phyloP scores from a whole-genome alignment of 1,284 basidiomycete genomes.

The Microbotryum scabiosae region DNA sequence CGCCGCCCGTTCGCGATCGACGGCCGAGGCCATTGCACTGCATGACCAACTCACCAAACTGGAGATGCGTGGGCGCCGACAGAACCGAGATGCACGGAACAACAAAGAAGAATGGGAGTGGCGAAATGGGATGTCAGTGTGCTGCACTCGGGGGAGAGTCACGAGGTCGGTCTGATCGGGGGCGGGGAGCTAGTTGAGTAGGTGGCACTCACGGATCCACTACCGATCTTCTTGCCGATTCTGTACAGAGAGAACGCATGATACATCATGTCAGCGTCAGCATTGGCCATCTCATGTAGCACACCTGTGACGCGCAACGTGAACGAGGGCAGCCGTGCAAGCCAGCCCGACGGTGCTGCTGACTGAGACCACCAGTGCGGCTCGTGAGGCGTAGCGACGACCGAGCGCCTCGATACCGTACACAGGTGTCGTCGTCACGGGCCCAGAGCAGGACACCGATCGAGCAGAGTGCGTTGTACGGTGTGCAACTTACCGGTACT shows the following conservation, averaged over 20 bases:
- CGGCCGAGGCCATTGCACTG: no score
- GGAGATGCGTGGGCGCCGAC: no score
- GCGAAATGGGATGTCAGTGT: no score
- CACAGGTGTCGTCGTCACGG: not conserved
- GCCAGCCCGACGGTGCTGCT: slow-evolving; percentile 27
- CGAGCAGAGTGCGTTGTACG: not conserved
- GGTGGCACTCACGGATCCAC: slow-evolving; percentile 86
- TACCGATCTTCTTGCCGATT: slow-evolving; percentile 99
- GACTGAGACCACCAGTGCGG: not conserved
- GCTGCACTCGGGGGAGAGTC: not conserved
- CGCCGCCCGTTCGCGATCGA: no score
- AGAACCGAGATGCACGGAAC: not conserved
- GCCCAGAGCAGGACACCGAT: not conserved
- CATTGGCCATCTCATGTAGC: no score
- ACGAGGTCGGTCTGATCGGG: not conserved
- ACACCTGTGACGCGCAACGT: no score
- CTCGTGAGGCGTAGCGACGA: not conserved
- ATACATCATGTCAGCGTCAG: no score
- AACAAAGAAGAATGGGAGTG: not conserved
- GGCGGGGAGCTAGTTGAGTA: not conserved
- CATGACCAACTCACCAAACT: no score
- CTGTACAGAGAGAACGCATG: slow-evolving; percentile 44
- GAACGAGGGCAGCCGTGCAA: no score
- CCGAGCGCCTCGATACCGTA: not conserved
- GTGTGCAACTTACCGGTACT: slow-evolving; percentile 50